phyloP scores from a whole-genome alignment of 345 rosid species.

The Pugionium cornutum region DNA sequence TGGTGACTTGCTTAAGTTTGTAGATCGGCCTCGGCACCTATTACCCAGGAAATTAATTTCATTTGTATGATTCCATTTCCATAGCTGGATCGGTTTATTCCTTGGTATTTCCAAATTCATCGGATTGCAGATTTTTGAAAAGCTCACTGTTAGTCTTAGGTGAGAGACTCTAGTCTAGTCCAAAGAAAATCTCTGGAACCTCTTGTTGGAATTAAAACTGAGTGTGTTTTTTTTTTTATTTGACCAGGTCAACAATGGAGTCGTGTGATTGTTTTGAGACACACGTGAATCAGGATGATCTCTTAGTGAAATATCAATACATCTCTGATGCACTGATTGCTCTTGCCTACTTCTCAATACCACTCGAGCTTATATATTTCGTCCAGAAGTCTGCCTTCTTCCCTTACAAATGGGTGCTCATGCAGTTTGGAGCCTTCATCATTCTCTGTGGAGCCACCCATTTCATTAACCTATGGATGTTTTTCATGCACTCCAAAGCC shows the following conservation, averaged over 20 bases:
- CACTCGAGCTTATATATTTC: conserved; percentile 81
- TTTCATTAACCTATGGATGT: conserved; percentile 87
- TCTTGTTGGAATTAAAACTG: neutral
- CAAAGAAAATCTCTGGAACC: neutral
- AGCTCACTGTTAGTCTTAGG: neutral
- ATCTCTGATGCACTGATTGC: conserved; percentile 88
- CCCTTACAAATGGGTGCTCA: conserved; percentile 95
- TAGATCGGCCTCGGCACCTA: conserved; percentile 23
- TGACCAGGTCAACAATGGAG: conserved; percentile 53
- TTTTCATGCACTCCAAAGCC: conserved; percentile 70
- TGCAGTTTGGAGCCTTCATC: conserved; percentile 96
- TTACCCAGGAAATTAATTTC: neutral
- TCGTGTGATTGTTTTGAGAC: conserved; percentile 83
- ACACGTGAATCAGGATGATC: conserved; percentile 72
- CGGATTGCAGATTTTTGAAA: neutral
- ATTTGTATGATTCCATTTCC: neutral
- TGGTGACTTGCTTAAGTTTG: conserved; percentile 11
- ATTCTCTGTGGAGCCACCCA: conserved; percentile 96
- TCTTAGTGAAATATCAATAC: conserved; percentile 84
- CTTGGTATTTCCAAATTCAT: neutral
- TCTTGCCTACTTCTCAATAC: conserved; percentile 90
- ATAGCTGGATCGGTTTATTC: conserved; percentile 16
- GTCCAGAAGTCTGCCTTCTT: conserved; percentile 87
- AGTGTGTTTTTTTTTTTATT: too few relatives aligned
- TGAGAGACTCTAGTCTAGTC: neutral